Conservation (phyloP, 2,329 filamentous ascomycete genomes). For the Aulographum hederae region DNA sequence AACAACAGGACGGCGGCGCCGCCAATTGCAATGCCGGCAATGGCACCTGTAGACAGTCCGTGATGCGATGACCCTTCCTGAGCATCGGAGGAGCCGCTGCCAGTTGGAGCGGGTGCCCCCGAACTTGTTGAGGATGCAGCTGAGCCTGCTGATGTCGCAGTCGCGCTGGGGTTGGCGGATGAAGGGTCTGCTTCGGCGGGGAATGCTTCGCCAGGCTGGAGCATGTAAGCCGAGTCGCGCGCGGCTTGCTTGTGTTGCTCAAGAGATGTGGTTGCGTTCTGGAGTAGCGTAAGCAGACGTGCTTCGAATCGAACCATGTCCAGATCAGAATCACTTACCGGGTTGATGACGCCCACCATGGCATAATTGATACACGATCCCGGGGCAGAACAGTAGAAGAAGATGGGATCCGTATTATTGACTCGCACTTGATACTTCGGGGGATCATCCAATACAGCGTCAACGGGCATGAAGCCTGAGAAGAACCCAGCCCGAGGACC, state of each 20-base stretch:
- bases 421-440: constrained; percentile 27
- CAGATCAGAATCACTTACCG: constrained; percentile 27
- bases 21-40: constrained; percentile 40
- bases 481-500: constrained; percentile 34
- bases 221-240: constrained; percentile 10
- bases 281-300: not conserved
- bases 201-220: constrained; percentile 14
- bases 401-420: constrained; percentile 44
- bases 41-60: constrained; percentile 19
- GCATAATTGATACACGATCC: constrained; percentile 40
- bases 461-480: constrained; percentile 29
- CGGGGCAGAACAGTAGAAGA: constrained; percentile 47
- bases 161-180: constrained; percentile 2
- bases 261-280: constrained; percentile 10
- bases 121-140: not conserved
- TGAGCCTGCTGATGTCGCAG: constrained; percentile 2
- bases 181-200: constrained; percentile 8
- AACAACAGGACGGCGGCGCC: constrained; percentile 42
- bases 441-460: constrained; percentile 26
- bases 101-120: constrained; percentile 1
- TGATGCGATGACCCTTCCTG: no score
- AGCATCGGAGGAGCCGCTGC: no score
- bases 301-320: not conserved
- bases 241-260: constrained; percentile 12
- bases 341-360: constrained; percentile 58